Base-by-base conservation (phyloP, 1,284 basidiomycete genomes). In the Gomphus bonarii region DNA sequence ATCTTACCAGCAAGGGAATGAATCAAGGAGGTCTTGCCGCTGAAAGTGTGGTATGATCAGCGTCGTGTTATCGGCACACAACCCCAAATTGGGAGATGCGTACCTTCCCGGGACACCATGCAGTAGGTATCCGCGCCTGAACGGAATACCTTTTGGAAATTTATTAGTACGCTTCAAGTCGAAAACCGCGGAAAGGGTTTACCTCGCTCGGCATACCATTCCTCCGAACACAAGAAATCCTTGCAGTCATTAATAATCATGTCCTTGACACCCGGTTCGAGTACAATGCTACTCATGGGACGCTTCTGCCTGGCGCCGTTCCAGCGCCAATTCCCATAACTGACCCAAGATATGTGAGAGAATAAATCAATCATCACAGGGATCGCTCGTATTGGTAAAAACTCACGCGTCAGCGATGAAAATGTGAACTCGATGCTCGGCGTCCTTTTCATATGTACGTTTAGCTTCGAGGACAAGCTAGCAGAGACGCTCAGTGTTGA, bases 391-490 rank as follows among this genome's bases (percentile, higher is more conserved):
- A 31, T 51, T 31, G 62, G 49, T 25, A 11, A 25, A 55, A 40
- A 68, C 84, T 77, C 76, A 90, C 85, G 84, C 85, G 72, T 91
- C 88, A 40, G 85, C 88, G 72, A 91, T 77, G 70, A 85, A 91
- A 60, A 91, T 91, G 65, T 91, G 88, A 54, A 91, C 88, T 60
- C 86, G 82, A 65, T 91, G 88, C 63, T 89, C 87, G 58, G 88
- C 86, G 69, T 91, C 88, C 69, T 88, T 89, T 70, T 91, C 88
- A 63, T 91, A 91, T 61, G 89, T 86, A 56, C 81, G 80, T 71
- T 90, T 90, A 28, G 88, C 88, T 69, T 91, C 88, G 40, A 91
- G 70, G 14, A 91, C 88, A 20, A 91, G 76, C 66, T 58, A 31
- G n/a, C 25, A 31, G n/a, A 30, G 11, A 25, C 25, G 56, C 40